Base-by-base conservation (phyloP, 495 filamentous ascomycete species). In the Opeltia flavorubescens region DNA sequence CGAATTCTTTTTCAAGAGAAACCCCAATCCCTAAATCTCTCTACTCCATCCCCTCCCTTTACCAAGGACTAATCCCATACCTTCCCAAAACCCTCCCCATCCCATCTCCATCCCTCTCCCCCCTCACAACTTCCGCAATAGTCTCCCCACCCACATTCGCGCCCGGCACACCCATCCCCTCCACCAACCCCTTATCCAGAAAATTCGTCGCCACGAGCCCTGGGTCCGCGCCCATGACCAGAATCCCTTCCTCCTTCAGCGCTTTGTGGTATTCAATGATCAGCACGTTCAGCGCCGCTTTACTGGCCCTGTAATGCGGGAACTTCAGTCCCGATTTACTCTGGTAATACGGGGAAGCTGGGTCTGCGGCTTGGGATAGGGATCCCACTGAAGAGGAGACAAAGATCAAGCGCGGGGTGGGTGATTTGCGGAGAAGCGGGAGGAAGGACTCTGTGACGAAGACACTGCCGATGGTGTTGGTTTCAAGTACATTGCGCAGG, bases 201-300 rank as follows among this genome's bases (percentile, higher is more conserved):
- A 59, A 49, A 26, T 56, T 51, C 4, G 56, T 58, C 11, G 45
- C 53, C 39, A 50, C 51, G n/a, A 55, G 20, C 1, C 56, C 56
- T 3, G 56, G 56, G 36, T 56, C 53, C 13, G 50, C 56, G 1
- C 43, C 50, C 30, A 56, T 43, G 8, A 56, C 48, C 44, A 53
- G 50, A 43, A 56, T 49, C 13, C 49, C 47, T 30, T 59, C 52
- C 23, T 44, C 24, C 7, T 24, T 28, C 27, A 57, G 39, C 23
- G 31, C 17, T 2, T 38, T 44, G 29, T 20, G 23, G 41, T 55
- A 59, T 38, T 49, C 23, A 15, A 55, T 50, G 43, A 53, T 60
- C 38, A 64, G 36, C 67, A 68, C 68, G 38, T 68, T 64, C 43
- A 70, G 7, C 12, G 67, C 67, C 15, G 66, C 63, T 53, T 70